Evolutionary conservation across 2,329 filamentous ascomycete genomes (phyloP), one percentile per base, ranked within the genome.

Genomic region (Alternaria viburni): DNA sequence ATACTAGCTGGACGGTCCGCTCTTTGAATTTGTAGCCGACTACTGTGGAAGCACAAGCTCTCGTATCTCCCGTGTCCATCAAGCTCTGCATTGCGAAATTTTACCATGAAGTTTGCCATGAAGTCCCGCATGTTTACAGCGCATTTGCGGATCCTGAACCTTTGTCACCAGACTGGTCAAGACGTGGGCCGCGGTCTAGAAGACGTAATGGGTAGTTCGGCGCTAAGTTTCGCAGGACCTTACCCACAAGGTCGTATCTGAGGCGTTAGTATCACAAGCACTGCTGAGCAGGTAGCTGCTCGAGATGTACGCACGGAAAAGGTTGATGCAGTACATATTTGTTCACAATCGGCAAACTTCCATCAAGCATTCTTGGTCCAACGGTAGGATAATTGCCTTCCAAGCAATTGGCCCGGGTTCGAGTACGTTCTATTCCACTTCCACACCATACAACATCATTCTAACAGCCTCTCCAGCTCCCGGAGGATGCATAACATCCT

Each of bases 341-440:
- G 28, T 2, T 12, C 12, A 12, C 28, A 5, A 12, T 12, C 15
- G 6, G 3, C 19, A 45, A 7, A 47, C 23, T 47, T 50, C n/a
- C 46, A 64, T 61, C 52, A 57, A 64, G 62, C 62, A 64, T 61
- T 61, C 62, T 64, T 64, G 62, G 62, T 64, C 58, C 58, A 64
- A 64, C 62, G 62, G 62, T 64, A 64, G 58, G 58, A 64, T 64
- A 64, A 61, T 61, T 64, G 62, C 64, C 64, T 66, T 66, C 64
- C 64, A 66, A 66, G 64, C 64, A 66, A 64, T 64, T 66, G 64
- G 64, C 52, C 25, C 64, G 64, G 60, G 64, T 66, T 66, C 64
- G 64, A 66, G 17, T 26, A 45, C 43, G 41, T 44, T 44, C 41
- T 44, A 44, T 21, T 21, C 41, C 41, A 0, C 17, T 19, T 4